A percentile compares a stretch with the other conserved stretches of the same genome.
These are phyloP conservation scores for Alternaria brassicae DNA, from an alignment of 2,329 filamentous ascomycete species.

Conservation along the genomic window DNA sequence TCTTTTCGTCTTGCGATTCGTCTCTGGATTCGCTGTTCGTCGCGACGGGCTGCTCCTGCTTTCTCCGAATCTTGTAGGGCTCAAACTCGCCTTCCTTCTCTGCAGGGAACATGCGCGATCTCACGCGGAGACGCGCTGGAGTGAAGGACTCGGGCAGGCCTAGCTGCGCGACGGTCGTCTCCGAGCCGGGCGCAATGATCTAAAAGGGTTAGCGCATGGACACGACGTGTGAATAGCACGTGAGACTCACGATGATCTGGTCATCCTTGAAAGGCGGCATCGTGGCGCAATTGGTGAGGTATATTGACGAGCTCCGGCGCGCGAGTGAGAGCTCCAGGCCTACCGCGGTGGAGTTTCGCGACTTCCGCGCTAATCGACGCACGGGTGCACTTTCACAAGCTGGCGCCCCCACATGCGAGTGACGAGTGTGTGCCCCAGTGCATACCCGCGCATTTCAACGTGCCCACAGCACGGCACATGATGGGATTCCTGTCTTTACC, in stretches of 20 bases:
- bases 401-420: constrained; percentile 24
- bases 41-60: constrained; percentile 40
- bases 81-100: constrained; percentile 81
- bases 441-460: constrained; percentile 25
- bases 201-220: constrained; percentile 31
- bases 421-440: constrained; percentile 10
- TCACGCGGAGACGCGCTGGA: constrained; percentile 82
- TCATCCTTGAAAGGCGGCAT: constrained; percentile 57
- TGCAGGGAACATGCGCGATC: constrained; percentile 89
- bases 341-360: constrained; percentile 14
- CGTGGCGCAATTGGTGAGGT: constrained; percentile 35
- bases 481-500: constrained; percentile 26
- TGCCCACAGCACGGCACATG: constrained; percentile 26
- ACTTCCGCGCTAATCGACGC: constrained; percentile 14
- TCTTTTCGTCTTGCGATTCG: constrained; percentile 31
- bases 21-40: constrained; percentile 43
- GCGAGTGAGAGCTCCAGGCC: constrained; percentile 17
- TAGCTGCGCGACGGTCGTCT: constrained; percentile 88
- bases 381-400: constrained; percentile 15
- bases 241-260: constrained; percentile 51
- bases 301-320: constrained; percentile 21
- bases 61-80: constrained; percentile 76
- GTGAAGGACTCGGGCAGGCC: constrained; percentile 90
- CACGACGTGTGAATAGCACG: neutral
- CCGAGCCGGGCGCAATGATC: constrained; percentile 83